Percentiles rank a stretch among this genome's conserved stretches.
These are phyloP conservation scores for Pseudogymnoascus sp. DNA, from an alignment of 2,329 filamentous ascomycete species.

Conservation along the genomic window DNA sequence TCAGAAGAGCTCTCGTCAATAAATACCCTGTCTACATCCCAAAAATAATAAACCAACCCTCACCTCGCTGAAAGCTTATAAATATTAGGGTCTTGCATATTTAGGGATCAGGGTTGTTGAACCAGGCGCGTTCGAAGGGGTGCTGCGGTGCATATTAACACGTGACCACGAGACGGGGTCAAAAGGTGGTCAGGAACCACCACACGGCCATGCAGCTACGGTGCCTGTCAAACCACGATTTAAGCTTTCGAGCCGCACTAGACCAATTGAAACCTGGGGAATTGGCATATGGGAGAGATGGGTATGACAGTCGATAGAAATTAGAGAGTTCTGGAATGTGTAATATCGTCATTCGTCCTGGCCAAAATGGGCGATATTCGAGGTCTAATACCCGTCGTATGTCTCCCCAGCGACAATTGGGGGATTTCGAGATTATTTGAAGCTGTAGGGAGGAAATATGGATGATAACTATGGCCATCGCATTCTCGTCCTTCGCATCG, in stretches of 20 bases:
- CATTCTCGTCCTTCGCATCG: not conserved
- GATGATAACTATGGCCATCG: not conserved
- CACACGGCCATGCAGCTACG: not conserved
- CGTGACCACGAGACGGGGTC: not conserved
- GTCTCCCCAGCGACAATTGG: not conserved
- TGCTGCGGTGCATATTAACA: not conserved
- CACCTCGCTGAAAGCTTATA: not conserved
- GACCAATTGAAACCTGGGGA: conserved; percentile 1
- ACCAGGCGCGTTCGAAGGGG: too few species aligned
- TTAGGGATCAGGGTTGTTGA: too few species aligned
- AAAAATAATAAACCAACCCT: too few species aligned
- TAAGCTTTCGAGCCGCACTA: conserved; percentile 14
- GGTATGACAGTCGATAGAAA: not conserved
- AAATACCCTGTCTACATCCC: not conserved
- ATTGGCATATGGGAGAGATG: not conserved
- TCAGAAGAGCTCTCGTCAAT: not conserved
- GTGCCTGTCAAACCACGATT: not conserved
- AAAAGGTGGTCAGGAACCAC: not conserved
- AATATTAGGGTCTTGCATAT: conserved; percentile 5
- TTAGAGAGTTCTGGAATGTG: not conserved
- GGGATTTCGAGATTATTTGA: not conserved
- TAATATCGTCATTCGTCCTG: not conserved
- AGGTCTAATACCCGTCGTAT: not conserved
- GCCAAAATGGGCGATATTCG: not conserved
- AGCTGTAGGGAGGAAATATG: not conserved